Evolutionary conservation across 83 land plant species (phyloP), one percentile per base, ranked within the genome.

Genomic region (Picea engelmannii): DNA sequence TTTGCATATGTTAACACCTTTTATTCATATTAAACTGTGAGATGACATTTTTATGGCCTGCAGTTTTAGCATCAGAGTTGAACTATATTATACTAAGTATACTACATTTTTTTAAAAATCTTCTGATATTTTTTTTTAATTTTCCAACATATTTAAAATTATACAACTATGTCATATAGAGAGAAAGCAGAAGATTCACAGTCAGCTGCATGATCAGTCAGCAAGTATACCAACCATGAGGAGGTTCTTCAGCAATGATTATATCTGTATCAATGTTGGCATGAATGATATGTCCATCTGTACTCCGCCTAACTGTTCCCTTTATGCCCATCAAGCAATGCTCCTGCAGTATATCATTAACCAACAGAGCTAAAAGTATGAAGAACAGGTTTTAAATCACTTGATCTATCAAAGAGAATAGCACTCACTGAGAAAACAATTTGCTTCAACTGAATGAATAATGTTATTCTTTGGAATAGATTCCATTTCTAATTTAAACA

Each of bases 301-400:
- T 92, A 83, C 99, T 96, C 62, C 99, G 94, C 68, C 99, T 93
- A 21, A 97, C 99, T 77, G 99, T 97, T 62, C 99, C 99, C 85
- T 94, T 95, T 70, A 97, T 97, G 38, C 99, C 99, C 99, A 97
- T 95, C 90, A 97, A 86, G 85, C 99, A 97, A 76, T 97, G 99
- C 79, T 97, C 99, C 99, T 97, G 88, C 66, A 79, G 42, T 65
- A 80, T 78, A 16, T 47, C 44, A 78, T 58, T 27, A 61, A 55
- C 55, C 55, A 25, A n/a, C 79, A 44, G 8, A 35, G 11, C 59
- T 35, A 59, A 60, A 8, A 59, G 15, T 15, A 59, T 31, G 31
- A 78, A 5, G 20, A 24, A 78, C 44, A 61, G 12, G 9, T 78
- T 58, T 31, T 25, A 44, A 13, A 73, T 42, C n/a, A 42, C 9